phyloP scores from a whole-genome alignment of 1,284 basidiomycete genomes.

The Tilletiaria anomala region DNA sequence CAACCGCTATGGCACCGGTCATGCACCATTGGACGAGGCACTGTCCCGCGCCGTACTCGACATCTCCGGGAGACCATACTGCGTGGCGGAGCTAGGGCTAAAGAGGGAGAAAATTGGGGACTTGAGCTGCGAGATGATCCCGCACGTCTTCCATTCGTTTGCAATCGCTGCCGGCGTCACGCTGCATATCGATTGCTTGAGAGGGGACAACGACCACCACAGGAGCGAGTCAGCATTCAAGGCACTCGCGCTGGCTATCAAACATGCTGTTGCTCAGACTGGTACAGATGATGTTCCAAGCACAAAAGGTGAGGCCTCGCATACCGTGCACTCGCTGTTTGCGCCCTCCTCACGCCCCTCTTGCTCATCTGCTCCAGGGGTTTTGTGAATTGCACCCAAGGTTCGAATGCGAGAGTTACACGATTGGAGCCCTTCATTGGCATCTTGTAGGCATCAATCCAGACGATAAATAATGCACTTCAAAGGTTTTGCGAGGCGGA shows the following conservation, averaged over 20 bases:
- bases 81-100: constrained; percentile 62
- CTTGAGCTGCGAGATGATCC: constrained; percentile 74
- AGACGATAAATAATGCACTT: too few relatives aligned
- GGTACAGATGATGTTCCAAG: constrained; percentile 84
- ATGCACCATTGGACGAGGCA: constrained; percentile 82
- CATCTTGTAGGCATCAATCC: too few relatives aligned
- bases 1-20: constrained; percentile 84
- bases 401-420: too few relatives aligned
- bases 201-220: constrained; percentile 96
- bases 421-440: too few relatives aligned
- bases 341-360: too few relatives aligned
- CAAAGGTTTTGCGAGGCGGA: too few relatives aligned
- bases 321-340: too few relatives aligned
- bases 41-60: constrained; percentile 91
- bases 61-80: constrained; percentile 92
- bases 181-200: constrained; percentile 79
- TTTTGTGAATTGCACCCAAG: too few relatives aligned
- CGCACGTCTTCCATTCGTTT: constrained; percentile 84
- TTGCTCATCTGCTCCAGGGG: too few relatives aligned
- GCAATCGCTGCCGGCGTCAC: constrained; percentile 80
- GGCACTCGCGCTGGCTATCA: constrained; percentile 84
- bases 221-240: constrained; percentile 95
- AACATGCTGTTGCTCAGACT: constrained; percentile 77
- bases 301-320: constrained; percentile 95
- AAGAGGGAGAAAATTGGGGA: constrained; percentile 95